These are phyloP conservation scores for Erythrophleum ivorense DNA, from an alignment of 331 rosid species.

Conservation along the genomic window DNA sequence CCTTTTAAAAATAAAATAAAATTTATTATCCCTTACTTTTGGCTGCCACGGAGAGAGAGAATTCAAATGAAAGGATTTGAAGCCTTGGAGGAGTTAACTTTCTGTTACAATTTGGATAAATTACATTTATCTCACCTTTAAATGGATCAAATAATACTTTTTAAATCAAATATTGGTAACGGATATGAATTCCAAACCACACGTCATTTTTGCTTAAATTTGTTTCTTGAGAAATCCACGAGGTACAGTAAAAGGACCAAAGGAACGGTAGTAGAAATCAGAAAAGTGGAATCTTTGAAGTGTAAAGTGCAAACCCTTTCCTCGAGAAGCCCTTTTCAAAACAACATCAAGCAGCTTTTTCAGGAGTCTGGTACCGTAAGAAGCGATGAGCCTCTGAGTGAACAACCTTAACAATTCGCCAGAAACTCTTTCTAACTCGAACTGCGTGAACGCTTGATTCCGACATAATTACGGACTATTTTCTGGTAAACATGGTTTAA, in stretches of 20 bases:
- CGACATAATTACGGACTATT: background rate
- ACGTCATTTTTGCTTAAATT: background rate
- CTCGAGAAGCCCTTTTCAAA: conserved; percentile 57
- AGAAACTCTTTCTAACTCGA: conserved; percentile 27
- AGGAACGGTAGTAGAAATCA: conserved; percentile 50
- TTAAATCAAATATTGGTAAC: background rate
- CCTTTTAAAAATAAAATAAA: no score
- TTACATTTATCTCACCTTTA: background rate
- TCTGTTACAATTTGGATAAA: conserved; percentile 19
- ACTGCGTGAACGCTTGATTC: conserved; percentile 14
- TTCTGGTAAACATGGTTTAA: conserved; percentile 3
- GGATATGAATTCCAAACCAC: background rate
- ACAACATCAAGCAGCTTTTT: conserved; percentile 50
- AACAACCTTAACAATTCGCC: conserved; percentile 49
- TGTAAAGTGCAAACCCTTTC: conserved; percentile 50
- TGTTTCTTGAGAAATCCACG: conserved; percentile 44
- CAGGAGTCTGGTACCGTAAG: conserved; percentile 49
- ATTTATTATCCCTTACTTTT: background rate
- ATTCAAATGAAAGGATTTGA: conserved; percentile 21
- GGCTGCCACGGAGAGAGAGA: background rate
- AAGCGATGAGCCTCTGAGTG: conserved; percentile 38
- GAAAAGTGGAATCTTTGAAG: conserved; percentile 68
- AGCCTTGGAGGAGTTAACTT: conserved; percentile 13
- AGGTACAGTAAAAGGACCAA: conserved; percentile 58
- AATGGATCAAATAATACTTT: background rate